Evolutionary conservation across 257 asterid species (phyloP), one percentile per base, ranked within the genome.

Genomic region (Nicotiana paniculata): DNA sequence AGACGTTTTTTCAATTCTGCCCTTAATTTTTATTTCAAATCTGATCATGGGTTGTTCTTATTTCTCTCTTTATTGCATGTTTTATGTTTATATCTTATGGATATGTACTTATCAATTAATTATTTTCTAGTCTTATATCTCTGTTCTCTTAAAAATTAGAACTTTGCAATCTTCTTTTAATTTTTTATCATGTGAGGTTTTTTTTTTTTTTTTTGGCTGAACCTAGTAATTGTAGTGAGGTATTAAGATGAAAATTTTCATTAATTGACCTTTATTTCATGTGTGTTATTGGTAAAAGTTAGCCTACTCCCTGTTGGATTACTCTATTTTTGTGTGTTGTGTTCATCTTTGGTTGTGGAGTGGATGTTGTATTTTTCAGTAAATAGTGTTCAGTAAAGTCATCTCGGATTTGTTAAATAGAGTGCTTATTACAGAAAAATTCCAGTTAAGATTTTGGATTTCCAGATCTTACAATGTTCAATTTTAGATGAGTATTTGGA

Each of bases 1-100:
- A 79, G 86, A 53, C 57, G 10, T 32, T 69, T 32, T 51, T 26
- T 46, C 43, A 54, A 24, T 64, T n/a, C 26, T 70, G 33, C 28
- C 18, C 3, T 8, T 8, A 9, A 62, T 51, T 68, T 39, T 10
- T 24, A 10, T 30, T 10, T 80, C 46, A 39, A 57, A 65, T 79
- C 63, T 81, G 77, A 64, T 68, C 51, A 64, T 12, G 61, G 77
- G 78, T 48, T 81, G 12, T 53, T 55, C 67, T 66, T n/a, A 32
- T 64, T 72, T 72, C 59, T 5, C 79, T 46, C 6, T 72, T 46
- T 54, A 4, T 54, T 72, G 79, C 61, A 46, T 46, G 61, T 30
- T 75, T 75, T 51, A 8, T 75, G 63, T 75, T 51, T 48, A 8
- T 75, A 48, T 6, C 5, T 59, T 59, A 24, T 61, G 15, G 33